A percentile compares a stretch with the other conserved stretches of the same genome.
phyloP scores from a whole-genome alignment of 2,329 filamentous ascomycete species.

The Alternaria incomplexa region DNA sequence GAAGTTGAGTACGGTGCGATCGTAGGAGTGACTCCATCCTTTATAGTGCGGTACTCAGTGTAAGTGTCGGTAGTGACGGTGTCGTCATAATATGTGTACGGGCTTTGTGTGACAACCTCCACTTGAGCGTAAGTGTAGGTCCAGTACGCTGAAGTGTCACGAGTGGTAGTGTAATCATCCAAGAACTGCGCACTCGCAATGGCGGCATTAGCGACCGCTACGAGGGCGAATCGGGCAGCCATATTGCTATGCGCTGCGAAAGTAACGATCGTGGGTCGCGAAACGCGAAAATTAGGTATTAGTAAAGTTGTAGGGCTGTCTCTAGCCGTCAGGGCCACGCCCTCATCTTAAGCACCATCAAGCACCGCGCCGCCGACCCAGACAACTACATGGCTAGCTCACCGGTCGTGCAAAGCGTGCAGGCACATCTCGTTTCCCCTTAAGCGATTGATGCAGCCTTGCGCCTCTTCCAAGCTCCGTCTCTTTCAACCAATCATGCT shows the following conservation, averaged over 20 bases:
- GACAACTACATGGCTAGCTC: slow-evolving; percentile 19
- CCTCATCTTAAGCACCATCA: slow-evolving; percentile 29
- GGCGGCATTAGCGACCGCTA: slow-evolving; percentile 19
- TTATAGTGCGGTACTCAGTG: slow-evolving; percentile 25
- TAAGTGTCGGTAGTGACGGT: slow-evolving; percentile 17
- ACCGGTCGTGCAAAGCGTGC: slow-evolving; percentile 23
- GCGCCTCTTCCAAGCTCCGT: slow-evolving; percentile 8
- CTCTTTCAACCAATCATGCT: slow-evolving; percentile 15
- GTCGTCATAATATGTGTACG: slow-evolving; percentile 20
- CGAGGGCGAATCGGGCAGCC: slow-evolving; percentile 20
- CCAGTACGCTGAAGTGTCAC: slow-evolving; percentile 27
- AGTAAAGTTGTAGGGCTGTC: slow-evolving; percentile 12
- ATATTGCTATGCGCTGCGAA: slow-evolving; percentile 10
- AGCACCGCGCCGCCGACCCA: slow-evolving; percentile 14
- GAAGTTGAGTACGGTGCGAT: slow-evolving; percentile 20
- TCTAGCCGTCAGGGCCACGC: slow-evolving; percentile 15
- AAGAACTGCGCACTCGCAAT: slow-evolving; percentile 19
- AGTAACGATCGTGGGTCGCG: slow-evolving; percentile 7
- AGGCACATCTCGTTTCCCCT: slow-evolving; percentile 25
- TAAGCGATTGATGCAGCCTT: slow-evolving; percentile 26
- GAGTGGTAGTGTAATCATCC: not conserved
- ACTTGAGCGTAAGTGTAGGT: slow-evolving; percentile 30
- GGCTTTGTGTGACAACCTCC: slow-evolving; percentile 17
- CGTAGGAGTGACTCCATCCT: slow-evolving; percentile 34
- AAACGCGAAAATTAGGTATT: slow-evolving; percentile 17